Evolutionary conservation across 169 alveolate genomes (phyloP).

Genomic region (Cryptosporidium muris): DNA sequence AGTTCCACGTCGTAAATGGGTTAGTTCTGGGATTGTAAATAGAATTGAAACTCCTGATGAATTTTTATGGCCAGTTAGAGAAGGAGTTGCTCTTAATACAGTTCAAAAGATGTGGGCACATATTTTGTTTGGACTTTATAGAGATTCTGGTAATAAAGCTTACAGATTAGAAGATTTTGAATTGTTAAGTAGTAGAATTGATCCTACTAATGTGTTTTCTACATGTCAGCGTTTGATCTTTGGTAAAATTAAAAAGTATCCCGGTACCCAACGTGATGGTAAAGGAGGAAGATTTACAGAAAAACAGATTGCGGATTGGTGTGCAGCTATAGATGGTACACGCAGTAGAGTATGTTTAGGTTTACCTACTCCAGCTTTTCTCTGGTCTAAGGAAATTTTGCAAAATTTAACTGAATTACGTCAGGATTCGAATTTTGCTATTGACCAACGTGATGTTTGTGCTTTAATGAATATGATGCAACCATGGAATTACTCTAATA

Average conservation of each 20-base stretch:
- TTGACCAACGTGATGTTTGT: constrained; percentile 61
- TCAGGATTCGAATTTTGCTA: constrained; percentile 50
- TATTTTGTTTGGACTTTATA: constrained; percentile 20
- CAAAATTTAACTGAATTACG: constrained; percentile 1
- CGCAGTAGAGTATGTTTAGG: constrained; percentile 52
- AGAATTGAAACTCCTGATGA: constrained; percentile 45
- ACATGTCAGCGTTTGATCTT: constrained; percentile 38
- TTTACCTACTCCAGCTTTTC: constrained; percentile 37
- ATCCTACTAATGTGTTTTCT: constrained; percentile 35
- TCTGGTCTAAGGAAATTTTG: constrained; percentile 44
- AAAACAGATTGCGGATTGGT: constrained; percentile 54
- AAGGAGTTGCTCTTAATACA: constrained; percentile 31
- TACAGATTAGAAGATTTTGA: constrained; percentile 61
- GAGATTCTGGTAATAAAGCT: constrained; percentile 59
- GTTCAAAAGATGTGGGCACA: constrained; percentile 69
- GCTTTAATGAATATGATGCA: constrained; percentile 20
- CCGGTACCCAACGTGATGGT: constrained; percentile 62
- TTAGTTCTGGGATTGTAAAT: background rate
- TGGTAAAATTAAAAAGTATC: constrained; percentile 54
- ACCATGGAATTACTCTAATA: constrained; percentile 56
- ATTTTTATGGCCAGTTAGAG: constrained; percentile 51
- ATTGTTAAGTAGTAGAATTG: constrained; percentile 43
- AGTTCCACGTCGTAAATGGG: constrained; percentile 59
- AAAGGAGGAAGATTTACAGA: constrained; percentile 46
- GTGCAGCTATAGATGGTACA: constrained; percentile 72